phyloP scores from a whole-genome alignment of 2,329 filamentous ascomycete species.

The Beauveria rudraprayagi region DNA sequence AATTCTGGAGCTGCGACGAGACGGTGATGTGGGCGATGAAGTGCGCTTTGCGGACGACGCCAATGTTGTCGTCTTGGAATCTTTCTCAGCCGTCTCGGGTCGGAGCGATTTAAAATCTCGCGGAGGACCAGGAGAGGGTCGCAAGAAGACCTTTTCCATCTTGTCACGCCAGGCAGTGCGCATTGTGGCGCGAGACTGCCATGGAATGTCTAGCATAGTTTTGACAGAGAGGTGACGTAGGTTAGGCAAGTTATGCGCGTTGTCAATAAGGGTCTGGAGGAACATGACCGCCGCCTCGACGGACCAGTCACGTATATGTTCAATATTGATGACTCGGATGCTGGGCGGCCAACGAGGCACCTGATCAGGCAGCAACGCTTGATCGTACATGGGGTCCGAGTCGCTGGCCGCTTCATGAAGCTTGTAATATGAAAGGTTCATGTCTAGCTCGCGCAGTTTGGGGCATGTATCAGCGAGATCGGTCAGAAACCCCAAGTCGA shows the following conservation, averaged over 20 bases:
- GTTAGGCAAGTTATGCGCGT: conserved; percentile 54
- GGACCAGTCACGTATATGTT: conserved; percentile 69
- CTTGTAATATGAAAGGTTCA: conserved; percentile 75
- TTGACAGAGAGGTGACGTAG: conserved; percentile 66
- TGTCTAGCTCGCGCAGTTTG: conserved; percentile 57
- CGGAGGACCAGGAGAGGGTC: conserved; percentile 34
- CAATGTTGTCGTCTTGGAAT: background rate
- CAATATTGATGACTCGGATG: conserved; percentile 64
- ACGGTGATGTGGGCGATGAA: conserved; percentile 18
- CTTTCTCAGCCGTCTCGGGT: conserved; percentile 11
- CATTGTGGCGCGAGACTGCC: conserved; percentile 75
- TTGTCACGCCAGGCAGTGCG: conserved; percentile 69
- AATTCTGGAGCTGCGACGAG: conserved; percentile 31
- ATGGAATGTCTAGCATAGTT: conserved; percentile 70
- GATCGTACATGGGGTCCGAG: conserved; percentile 65
- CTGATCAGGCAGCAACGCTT: conserved; percentile 55
- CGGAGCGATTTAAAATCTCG: conserved; percentile 18
- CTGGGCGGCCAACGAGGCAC: conserved; percentile 70
- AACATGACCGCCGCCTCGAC: conserved; percentile 65
- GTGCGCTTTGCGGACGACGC: conserved; percentile 10
- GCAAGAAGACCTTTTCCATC: conserved; percentile 59
- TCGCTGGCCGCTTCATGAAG: conserved; percentile 60
- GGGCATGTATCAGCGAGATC: conserved; percentile 61
- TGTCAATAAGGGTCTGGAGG: conserved; percentile 68
- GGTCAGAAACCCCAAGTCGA: conserved; percentile 68